Evolutionary conservation across 2,329 filamentous ascomycete genomes (phyloP).

Genomic region (Sclerotinia nivalis): DNA sequence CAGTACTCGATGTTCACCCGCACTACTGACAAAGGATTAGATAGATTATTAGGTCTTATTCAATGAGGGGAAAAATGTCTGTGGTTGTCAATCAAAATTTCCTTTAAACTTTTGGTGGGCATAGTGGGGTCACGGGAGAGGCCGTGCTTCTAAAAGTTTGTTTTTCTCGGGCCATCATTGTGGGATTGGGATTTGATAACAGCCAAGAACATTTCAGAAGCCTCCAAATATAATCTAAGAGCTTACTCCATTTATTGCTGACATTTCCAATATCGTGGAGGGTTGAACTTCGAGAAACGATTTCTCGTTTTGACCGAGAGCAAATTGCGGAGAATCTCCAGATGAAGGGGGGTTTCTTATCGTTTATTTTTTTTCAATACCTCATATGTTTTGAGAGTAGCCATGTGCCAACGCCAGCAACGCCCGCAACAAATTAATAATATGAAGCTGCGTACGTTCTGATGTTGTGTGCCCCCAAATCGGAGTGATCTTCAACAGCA

Average conservation of each 20-base stretch:
- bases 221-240: background rate
- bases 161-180: background rate
- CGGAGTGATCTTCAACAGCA: constrained; percentile 10
- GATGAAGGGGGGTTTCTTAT: constrained; percentile 2
- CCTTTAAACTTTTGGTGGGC: constrained; percentile 1
- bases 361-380: background rate
- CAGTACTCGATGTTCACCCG: background rate
- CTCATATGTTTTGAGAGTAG: background rate
- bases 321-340: background rate
- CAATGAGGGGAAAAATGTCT: background rate
- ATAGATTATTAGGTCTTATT: background rate
- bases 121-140: background rate
- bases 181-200: background rate
- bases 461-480: constrained; percentile 8
- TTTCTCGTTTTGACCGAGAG: background rate
- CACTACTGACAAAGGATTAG: background rate
- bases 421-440: constrained; percentile 2
- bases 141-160: background rate
- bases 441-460: constrained; percentile 11
- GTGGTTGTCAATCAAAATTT: background rate
- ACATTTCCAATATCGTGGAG: background rate
- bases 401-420: constrained; percentile 4
- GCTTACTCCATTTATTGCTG: background rate
- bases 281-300: background rate
- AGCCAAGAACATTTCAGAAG: background rate